Percentiles rank a stretch among this genome's conserved stretches.
Conservation (phyloP, 768 basidiomycete species). For the Tricholoma flavovirens region DNA sequence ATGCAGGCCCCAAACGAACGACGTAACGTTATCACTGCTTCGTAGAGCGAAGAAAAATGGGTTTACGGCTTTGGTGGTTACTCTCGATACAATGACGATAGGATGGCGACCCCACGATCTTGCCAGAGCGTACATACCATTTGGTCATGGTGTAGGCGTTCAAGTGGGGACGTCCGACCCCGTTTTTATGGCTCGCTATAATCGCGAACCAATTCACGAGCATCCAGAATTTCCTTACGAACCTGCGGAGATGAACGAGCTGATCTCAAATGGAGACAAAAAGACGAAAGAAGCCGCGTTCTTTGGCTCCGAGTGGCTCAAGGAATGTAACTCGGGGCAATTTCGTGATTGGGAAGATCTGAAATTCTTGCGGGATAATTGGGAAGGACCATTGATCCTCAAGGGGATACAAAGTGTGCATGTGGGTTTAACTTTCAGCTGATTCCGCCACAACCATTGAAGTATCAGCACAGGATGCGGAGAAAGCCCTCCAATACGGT, state of each 20-base stretch:
- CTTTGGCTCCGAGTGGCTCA: constrained; percentile 59
- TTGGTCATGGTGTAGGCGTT: constrained; percentile 56
- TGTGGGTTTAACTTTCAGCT: constrained; percentile 29
- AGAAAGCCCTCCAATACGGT: constrained; percentile 57
- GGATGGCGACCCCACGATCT: constrained; percentile 80
- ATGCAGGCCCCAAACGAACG: constrained; percentile 54
- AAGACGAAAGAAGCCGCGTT: constrained; percentile 31
- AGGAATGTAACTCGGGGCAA: constrained; percentile 54
- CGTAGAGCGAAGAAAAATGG: constrained; percentile 59
- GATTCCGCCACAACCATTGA: not conserved
- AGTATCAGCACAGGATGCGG: constrained; percentile 46
- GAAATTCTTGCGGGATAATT: constrained; percentile 59
- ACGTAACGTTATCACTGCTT: constrained; percentile 60
- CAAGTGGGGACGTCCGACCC: constrained; percentile 73
- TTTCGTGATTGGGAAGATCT: constrained; percentile 71
- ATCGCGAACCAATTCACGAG: constrained; percentile 39
- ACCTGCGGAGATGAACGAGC: constrained; percentile 37
- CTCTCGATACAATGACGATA: constrained; percentile 66
- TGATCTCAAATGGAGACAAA: constrained; percentile 41
- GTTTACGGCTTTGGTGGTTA: constrained; percentile 70
- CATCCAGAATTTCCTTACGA: constrained; percentile 56
- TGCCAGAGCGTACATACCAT: constrained; percentile 58
- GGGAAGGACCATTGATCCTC: constrained; percentile 72
- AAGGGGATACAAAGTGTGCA: constrained; percentile 71
- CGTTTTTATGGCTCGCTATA: constrained; percentile 62